phyloP scores from a whole-genome alignment of 2,329 filamentous ascomycete species.

The Xylariales sp. region DNA sequence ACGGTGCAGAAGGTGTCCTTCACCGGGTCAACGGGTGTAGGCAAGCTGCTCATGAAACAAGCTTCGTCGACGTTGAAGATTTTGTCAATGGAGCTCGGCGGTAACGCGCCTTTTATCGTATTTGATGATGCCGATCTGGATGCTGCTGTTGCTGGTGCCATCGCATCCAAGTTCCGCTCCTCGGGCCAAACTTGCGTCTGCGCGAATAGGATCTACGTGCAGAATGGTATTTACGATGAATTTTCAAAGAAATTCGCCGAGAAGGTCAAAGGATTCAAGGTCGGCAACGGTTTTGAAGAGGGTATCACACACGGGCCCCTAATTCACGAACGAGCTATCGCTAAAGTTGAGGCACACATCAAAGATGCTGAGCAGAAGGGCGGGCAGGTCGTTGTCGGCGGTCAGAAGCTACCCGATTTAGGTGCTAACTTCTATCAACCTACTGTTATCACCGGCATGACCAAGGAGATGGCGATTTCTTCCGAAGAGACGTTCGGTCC shows the following conservation, averaged over 20 bases:
- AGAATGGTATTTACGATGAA: constrained; percentile 70
- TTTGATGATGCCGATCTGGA: constrained; percentile 94
- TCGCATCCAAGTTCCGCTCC: constrained; percentile 86
- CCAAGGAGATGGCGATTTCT: constrained; percentile 74
- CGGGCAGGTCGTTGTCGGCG: constrained; percentile 69
- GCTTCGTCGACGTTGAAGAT: constrained; percentile 78
- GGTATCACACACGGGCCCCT: constrained; percentile 75
- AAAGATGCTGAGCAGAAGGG: constrained; percentile 75
- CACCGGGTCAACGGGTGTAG: constrained; percentile 71
- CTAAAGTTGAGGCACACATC: constrained; percentile 77
- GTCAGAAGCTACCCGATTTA: constrained; percentile 66
- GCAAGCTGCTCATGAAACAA: constrained; percentile 83
- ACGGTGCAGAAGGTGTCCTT: constrained; percentile 88
- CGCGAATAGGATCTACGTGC: constrained; percentile 78
- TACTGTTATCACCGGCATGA: constrained; percentile 87
- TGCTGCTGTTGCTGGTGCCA: constrained; percentile 73
- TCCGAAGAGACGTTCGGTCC: constrained; percentile 94
- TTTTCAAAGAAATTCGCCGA: constrained; percentile 66
- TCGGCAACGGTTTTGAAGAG: constrained; percentile 68
- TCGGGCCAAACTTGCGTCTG: constrained; percentile 96
- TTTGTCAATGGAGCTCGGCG: constrained; percentile 82
- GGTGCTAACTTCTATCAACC: constrained; percentile 86
- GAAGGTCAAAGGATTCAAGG: constrained; percentile 69
- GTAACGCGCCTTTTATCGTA: constrained; percentile 93
- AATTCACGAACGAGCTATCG: constrained; percentile 77